These are phyloP conservation scores for Coemansia sp. DNA, from an alignment of 192 early-diverging fungal genomes.

Conservation along the genomic window DNA sequence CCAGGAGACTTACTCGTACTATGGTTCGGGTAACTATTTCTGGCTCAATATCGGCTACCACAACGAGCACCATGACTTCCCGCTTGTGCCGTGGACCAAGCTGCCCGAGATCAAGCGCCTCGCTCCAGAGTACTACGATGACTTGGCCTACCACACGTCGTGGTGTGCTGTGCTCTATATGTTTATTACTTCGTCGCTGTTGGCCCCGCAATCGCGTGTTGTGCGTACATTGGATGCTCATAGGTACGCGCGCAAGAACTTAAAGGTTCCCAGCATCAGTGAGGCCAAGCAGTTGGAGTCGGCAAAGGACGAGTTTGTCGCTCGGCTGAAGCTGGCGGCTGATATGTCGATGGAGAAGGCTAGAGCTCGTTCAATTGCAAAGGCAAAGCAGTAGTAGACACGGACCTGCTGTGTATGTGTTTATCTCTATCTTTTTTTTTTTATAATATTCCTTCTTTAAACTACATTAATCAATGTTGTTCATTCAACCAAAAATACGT, in stretches of 20 bases:
- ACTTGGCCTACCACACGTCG: slow-evolving; percentile 78
- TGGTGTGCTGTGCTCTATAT: slow-evolving; percentile 85
- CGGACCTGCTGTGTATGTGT: slow-evolving; percentile 4
- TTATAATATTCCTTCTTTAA: slow-evolving; percentile 4
- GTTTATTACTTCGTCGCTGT: slow-evolving; percentile 73
- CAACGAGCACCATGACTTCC: slow-evolving; percentile 99
- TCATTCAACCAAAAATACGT: not conserved
- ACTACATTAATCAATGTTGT: not conserved
- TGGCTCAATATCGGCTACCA: slow-evolving; percentile 97
- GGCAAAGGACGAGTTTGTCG: slow-evolving; percentile 40
- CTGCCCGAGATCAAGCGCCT: slow-evolving; percentile 78
- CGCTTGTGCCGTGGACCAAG: slow-evolving; percentile 81
- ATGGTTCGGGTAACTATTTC: slow-evolving; percentile 82
- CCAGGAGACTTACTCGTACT: slow-evolving; percentile 98
- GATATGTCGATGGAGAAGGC: slow-evolving; percentile 54
- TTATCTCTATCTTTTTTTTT: not conserved
- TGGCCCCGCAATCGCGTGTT: slow-evolving; percentile 85
- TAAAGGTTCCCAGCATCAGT: slow-evolving; percentile 45
- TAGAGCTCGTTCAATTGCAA: slow-evolving; percentile 31
- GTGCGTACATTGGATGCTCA: slow-evolving; percentile 72
- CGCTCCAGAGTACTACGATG: slow-evolving; percentile 91
- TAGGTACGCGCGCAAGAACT: slow-evolving; percentile 70
- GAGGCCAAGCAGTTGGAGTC: slow-evolving; percentile 29
- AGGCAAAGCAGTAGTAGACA: slow-evolving; percentile 7
- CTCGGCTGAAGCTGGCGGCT: slow-evolving; percentile 43